A percentile compares a stretch with the other conserved stretches of the same genome.
Conservation (phyloP, 2,329 filamentous ascomycete species). For the Zalaria obscura region DNA sequence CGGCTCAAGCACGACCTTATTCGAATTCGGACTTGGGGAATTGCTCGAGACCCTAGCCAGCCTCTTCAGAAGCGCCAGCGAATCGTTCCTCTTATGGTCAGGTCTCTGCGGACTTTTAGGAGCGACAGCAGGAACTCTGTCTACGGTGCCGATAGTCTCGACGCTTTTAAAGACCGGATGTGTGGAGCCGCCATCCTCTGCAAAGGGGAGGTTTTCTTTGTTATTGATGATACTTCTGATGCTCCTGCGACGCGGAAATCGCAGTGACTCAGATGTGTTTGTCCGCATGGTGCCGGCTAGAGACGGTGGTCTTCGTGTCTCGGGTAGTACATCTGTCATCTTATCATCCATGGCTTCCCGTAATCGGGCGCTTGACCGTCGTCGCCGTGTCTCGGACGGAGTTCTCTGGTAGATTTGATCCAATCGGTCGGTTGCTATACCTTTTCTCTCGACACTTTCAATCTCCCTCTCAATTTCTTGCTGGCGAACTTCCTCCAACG, state of each 20-base stretch:
- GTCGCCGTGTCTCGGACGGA: constrained; percentile 1
- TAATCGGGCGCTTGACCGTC: not conserved
- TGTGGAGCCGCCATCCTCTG: not conserved
- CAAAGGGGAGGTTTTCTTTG: constrained; percentile 15
- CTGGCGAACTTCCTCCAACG: constrained; percentile 25
- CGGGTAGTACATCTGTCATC: not conserved
- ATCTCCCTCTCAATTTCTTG: constrained; percentile 17
- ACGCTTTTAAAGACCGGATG: constrained; percentile 16
- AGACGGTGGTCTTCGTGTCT: not conserved
- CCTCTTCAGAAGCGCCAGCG: constrained; percentile 29
- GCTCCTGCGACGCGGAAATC: not conserved
- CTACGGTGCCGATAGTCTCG: constrained; percentile 18
- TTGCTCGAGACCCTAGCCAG: constrained; percentile 30
- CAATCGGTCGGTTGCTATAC: constrained; percentile 16
- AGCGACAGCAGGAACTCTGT: constrained; percentile 14
- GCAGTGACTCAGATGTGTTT: not conserved
- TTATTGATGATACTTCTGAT: constrained; percentile 13
- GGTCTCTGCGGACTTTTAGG: constrained; percentile 14
- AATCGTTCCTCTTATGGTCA: constrained; percentile 25
- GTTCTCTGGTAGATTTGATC: constrained; percentile 5
- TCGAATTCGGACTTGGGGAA: constrained; percentile 28
- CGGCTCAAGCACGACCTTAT: not conserved
- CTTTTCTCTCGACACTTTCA: constrained; percentile 21
- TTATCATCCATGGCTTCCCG: not conserved
- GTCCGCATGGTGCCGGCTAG: not conserved